Evolutionary conservation across 176 grass and related monocot species (phyloP).

Genomic region (Oryza meridionalis): DNA sequence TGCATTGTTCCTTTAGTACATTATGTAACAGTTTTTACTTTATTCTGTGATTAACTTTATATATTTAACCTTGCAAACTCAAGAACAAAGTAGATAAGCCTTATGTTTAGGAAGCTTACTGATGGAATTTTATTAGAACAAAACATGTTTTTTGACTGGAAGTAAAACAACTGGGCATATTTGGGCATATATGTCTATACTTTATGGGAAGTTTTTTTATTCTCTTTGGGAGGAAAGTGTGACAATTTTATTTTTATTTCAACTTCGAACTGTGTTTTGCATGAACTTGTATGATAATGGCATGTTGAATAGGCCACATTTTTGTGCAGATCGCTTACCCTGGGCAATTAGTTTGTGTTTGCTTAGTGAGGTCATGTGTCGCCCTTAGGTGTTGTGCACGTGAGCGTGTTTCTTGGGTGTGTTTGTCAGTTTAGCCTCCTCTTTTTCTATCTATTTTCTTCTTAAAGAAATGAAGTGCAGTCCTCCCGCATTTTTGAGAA

Average conservation of each 20-base stretch:
- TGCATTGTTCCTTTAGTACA: background rate
- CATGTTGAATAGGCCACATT: background rate
- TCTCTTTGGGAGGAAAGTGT: background rate
- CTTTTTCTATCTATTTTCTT: too few relatives aligned
- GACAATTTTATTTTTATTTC: background rate
- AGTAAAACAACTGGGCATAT: background rate
- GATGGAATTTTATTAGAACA: background rate
- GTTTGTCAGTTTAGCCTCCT: too few relatives aligned
- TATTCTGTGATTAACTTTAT: background rate
- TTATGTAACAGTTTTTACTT: background rate
- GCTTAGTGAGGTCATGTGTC: too few relatives aligned
- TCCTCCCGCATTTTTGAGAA: too few relatives aligned
- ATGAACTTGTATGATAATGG: background rate
- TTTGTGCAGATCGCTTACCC: too few relatives aligned
- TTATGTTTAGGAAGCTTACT: background rate
- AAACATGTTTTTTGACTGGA: background rate
- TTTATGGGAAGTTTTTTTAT: background rate
- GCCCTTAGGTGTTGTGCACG: too few relatives aligned
- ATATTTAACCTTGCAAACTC: slow-evolving; percentile 4
- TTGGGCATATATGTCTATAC: background rate
- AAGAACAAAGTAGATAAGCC: background rate
- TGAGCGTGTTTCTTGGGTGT: too few relatives aligned
- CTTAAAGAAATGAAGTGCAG: too few relatives aligned
- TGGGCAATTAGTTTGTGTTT: too few relatives aligned
- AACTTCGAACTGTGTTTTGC: background rate